Evolutionary conservation across 768 basidiomycete genomes (phyloP).

Genomic region (Cyclocybe aegerita): DNA sequence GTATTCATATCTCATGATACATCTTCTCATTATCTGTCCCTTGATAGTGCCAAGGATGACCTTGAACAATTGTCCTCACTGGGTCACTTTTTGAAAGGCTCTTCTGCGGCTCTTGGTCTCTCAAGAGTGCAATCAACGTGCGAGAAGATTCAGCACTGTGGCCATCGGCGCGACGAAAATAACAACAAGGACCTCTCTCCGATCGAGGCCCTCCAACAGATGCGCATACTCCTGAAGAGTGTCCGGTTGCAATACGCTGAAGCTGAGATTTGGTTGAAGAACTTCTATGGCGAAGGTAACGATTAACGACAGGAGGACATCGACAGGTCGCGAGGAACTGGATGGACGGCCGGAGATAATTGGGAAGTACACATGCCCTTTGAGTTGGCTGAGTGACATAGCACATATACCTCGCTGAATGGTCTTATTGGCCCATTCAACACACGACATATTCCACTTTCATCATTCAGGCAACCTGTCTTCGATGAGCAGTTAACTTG

Average conservation of each 20-base stretch:
- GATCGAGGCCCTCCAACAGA: conserved; percentile 56
- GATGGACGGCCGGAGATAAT: neutral
- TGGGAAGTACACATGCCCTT: no score
- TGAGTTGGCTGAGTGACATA: no score
- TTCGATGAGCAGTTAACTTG: no score
- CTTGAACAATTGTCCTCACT: conserved; percentile 65
- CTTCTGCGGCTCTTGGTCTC: conserved; percentile 91
- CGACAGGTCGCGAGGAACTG: neutral
- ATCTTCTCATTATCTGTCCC: conserved; percentile 8
- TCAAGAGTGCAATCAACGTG: conserved; percentile 79
- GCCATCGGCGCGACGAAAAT: conserved; percentile 63
- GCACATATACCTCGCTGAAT: no score
- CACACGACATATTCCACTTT: no score
- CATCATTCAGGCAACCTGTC: no score
- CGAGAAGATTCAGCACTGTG: conserved; percentile 90
- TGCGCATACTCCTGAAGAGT: conserved; percentile 51
- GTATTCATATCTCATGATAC: conserved; percentile 1
- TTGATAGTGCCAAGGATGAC: conserved; percentile 52
- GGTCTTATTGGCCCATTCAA: no score
- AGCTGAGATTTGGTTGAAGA: conserved; percentile 68
- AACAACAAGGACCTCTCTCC: conserved; percentile 36
- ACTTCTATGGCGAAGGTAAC: conserved; percentile 33
- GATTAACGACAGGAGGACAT: neutral
- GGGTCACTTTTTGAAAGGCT: conserved; percentile 97
- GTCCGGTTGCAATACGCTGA: conserved; percentile 68